Percentiles rank a stretch among this genome's conserved stretches.
These are phyloP conservation scores for Nemania bipapillata DNA, from an alignment of 2,329 filamentous ascomycete genomes.

Conservation along the genomic window DNA sequence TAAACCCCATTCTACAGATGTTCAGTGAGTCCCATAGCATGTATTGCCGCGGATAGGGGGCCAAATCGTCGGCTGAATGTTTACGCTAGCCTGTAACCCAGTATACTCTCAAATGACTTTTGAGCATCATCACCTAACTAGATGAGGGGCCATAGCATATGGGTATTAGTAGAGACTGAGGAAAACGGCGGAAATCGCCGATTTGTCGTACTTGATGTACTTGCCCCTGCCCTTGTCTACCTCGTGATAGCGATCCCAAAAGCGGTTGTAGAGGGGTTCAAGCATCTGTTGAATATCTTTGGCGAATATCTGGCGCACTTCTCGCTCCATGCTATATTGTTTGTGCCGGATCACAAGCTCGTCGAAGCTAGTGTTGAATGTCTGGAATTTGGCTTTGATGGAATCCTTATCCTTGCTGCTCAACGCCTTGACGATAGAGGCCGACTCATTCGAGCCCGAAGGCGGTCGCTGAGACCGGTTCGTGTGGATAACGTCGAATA, in stretches of 20 bases:
- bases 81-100: neutral
- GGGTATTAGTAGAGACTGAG: slow-evolving; percentile 59
- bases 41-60: neutral
- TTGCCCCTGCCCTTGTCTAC: slow-evolving; percentile 98
- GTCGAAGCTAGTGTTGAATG: slow-evolving; percentile 91
- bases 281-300: slow-evolving; percentile 90
- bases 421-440: slow-evolving; percentile 83
- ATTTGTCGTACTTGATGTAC: slow-evolving; percentile 97
- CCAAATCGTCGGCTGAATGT: neutral
- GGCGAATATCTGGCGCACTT: slow-evolving; percentile 82
- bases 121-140: neutral
- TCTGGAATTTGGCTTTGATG: slow-evolving; percentile 94
- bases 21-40: neutral
- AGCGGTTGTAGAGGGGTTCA: slow-evolving; percentile 91
- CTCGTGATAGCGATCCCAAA: slow-evolving; percentile 97
- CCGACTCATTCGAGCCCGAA: slow-evolving; percentile 81
- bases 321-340: slow-evolving; percentile 85
- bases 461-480: slow-evolving; percentile 77
- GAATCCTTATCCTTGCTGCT: slow-evolving; percentile 92
- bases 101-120: neutral
- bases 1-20: neutral
- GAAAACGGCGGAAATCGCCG: slow-evolving; percentile 75
- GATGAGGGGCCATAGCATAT: neutral
- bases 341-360: slow-evolving; percentile 87
- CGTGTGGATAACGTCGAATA: slow-evolving; percentile 93